Base-by-base conservation (phyloP, 352 stramenopile genomes). In the Phytophthora ramorum region DNA sequence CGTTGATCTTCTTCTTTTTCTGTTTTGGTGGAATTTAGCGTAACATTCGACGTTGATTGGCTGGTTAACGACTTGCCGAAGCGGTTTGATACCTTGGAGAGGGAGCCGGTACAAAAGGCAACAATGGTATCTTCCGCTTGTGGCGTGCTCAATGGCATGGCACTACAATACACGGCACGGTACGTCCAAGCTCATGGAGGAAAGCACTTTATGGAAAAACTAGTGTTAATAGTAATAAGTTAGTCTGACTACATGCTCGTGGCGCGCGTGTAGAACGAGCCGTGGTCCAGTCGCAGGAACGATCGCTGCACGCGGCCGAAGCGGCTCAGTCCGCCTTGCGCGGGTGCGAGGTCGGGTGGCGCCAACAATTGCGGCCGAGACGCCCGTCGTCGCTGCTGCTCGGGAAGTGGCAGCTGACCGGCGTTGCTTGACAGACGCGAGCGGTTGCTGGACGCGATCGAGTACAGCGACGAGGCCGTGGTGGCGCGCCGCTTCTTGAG, bases 401-500 rank as follows among this genome's bases (percentile, higher is more conserved):
- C 68, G 19, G 68, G 62, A 13, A 65, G 32, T 13, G 65, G 69
- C 9, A 78, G 19, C 37, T 73, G 65, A 17, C 66, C 70, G 19
- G 38, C 67, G 38, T 63, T 73, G 24, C 73, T 71, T 6, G 69
- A 77, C 20, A 81, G 46, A 6, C 73, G 66, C 12, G 71, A 75
- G 16, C 73, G 73, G 54, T 81, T 78, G 58, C 71, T 77, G 9
- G 73, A 78, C 38, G 69, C 69, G 32, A 78, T 61, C 43, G 73
- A 78, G 47, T 81, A 81, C n/a, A 77, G 46, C 3, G 73, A 81
- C 10, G 73, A 81, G 28, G 69, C 37, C 0, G 73, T 78, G 6
- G 73, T 81, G 3, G 73, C 73, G 7, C 73, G 64, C 1, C 73
- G 69, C 45, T 81, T 81, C 49, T 76, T 77, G 28, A 83, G 63